Conservation (phyloP, 768 basidiomycete genomes). For the Termitomyces sp. region DNA sequence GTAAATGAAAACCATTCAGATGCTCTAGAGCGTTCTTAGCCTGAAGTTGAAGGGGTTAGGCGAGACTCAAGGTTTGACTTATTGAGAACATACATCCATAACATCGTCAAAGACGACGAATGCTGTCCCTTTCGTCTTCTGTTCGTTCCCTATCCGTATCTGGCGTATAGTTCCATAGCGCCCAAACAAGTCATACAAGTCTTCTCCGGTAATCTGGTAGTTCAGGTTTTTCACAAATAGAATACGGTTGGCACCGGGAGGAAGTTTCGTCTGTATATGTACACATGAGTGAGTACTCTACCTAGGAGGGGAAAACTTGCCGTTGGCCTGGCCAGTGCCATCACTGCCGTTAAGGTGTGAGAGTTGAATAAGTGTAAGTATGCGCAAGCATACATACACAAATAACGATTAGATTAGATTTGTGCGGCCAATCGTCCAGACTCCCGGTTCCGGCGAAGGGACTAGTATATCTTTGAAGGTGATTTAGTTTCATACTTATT, state of each 20-base stretch:
- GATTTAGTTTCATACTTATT: too few species aligned
- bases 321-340: slow-evolving; percentile 70
- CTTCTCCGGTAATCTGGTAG: slow-evolving; percentile 90
- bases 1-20: slow-evolving; percentile 95
- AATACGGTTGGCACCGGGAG: slow-evolving; percentile 87
- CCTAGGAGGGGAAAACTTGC: slow-evolving; percentile 33
- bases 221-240: slow-evolving; percentile 92
- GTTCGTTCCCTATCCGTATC: slow-evolving; percentile 88
- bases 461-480: background rate
- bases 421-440: background rate
- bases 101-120: slow-evolving; percentile 97
- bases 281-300: background rate
- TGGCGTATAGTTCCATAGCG: slow-evolving; percentile 97
- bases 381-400: slow-evolving; percentile 4
- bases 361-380: background rate
- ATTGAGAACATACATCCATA: slow-evolving; percentile 72
- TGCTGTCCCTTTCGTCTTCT: slow-evolving; percentile 92
- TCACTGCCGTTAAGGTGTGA: slow-evolving; percentile 20
- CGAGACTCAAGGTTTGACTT: background rate
- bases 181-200: slow-evolving; percentile 95
- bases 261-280: slow-evolving; percentile 68
- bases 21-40: slow-evolving; percentile 97
- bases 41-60: slow-evolving; percentile 24
- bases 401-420: slow-evolving; percentile 14
- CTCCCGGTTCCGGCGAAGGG: too few species aligned